Conservation (phyloP, 331 rosid species). For the Acacia pycnantha region DNA sequence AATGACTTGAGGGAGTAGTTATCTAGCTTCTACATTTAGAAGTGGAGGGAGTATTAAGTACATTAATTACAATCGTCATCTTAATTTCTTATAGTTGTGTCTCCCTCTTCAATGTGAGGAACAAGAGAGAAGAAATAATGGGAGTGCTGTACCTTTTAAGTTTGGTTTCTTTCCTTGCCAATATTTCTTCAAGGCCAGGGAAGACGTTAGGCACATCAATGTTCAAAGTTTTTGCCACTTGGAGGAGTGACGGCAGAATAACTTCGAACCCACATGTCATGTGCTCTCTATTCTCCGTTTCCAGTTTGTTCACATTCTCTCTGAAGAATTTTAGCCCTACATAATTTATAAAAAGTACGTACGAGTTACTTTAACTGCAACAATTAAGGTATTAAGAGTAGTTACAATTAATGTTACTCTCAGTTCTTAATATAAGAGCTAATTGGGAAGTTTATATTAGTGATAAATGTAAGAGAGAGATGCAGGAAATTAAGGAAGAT, state of each 20-base stretch:
- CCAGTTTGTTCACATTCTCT: conserved; percentile 47
- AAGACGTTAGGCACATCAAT: neutral
- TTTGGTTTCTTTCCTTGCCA: conserved; percentile 40
- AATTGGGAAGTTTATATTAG: too few relatives aligned
- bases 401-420: too few relatives aligned
- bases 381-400: too few relatives aligned
- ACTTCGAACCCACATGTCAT: conserved; percentile 66
- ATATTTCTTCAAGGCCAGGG: conserved; percentile 43
- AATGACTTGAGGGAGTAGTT: too few relatives aligned
- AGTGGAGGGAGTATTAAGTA: too few relatives aligned
- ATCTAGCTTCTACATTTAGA: too few relatives aligned
- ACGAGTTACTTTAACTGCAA: neutral
- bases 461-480: too few relatives aligned
- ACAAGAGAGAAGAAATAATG: too few relatives aligned
- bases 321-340: conserved; percentile 23
- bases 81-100: too few relatives aligned
- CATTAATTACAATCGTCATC: too few relatives aligned
- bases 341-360: neutral
- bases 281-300: conserved; percentile 53
- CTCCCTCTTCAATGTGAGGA: neutral
- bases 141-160: conserved; percentile 25
- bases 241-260: conserved; percentile 56
- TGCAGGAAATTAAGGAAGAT: too few relatives aligned
- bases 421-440: too few relatives aligned
- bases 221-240: conserved; percentile 33